Evolutionary conservation across 768 basidiomycete species (phyloP), one percentile per base, ranked within the genome.

Genomic region (Tephrocybe sp.): DNA sequence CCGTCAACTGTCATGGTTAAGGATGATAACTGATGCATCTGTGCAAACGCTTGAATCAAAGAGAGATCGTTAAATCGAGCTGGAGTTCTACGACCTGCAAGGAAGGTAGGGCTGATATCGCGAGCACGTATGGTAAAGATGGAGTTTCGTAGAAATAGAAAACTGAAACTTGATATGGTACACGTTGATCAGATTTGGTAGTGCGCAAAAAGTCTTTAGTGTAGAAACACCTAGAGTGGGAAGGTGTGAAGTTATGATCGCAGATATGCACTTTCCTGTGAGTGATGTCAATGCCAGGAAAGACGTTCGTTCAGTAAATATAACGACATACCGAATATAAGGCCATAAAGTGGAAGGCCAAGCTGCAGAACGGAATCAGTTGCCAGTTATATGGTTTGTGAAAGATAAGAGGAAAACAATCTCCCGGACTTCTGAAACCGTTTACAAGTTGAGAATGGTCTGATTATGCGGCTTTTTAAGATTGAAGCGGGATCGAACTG

Each of bases 281-380:
- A 13, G 4, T 22, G n/a, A 13, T 11, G 3, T 45, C 14, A 45
- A 22, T 9, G 12, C 13, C 9, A 17, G 19, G 4, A 39, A 39
- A 39, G 5, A 35, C 16, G 16, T 26, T 4, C 10, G 11, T 11
- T 23, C 35, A 4, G 16, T 5, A 7, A 2, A 26, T 17, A 4
- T 1, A 35, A 0, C 12, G 14, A 30, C 5, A 5, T 11, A 38
- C 46, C 22, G 46, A 23, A 47, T 47, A 16, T 47, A 38, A 36
- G 46, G 35, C 46, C 46, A 47, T 2, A 30, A 14, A 38, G 35
- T 30, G 13, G 46, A 47, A 19, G 46, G 46, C 46, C 35, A 38
- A 19, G 14, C 46, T 38, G 33, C 46, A 13, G 23, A 26, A 30
- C 9, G n/a, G 7, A 14, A 20, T 16, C 7, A 13, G 12, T 23